Percentiles rank a stretch among this genome's conserved stretches.
Evolutionary conservation across 805 yeast genomes (phyloP).

Genomic region (Teunomyces kruisii): DNA sequence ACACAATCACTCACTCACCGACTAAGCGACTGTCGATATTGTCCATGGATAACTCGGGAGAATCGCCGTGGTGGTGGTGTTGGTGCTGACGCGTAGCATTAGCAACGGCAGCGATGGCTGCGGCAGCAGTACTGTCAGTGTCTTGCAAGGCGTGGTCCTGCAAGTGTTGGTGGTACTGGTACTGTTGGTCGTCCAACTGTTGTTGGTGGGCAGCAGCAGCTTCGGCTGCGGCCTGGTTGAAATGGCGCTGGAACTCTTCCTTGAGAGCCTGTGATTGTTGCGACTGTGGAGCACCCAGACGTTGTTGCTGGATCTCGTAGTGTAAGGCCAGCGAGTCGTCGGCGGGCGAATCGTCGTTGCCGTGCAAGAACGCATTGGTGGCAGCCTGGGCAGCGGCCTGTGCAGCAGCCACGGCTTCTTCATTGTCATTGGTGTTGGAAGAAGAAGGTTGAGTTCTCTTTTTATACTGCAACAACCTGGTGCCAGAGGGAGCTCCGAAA

Average conservation of each 20-base stretch:
- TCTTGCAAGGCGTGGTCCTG: slow-evolving; percentile 27
- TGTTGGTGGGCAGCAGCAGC: slow-evolving; percentile 17
- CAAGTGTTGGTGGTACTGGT: slow-evolving; percentile 27
- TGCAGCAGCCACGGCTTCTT: slow-evolving; percentile 12
- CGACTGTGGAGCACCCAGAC: slow-evolving; percentile 10
- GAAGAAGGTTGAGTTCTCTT: slow-evolving; percentile 16
- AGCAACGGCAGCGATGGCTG: slow-evolving; percentile 43
- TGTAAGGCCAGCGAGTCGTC: slow-evolving; percentile 21
- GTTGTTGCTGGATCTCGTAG: slow-evolving; percentile 19
- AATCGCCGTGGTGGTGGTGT: slow-evolving; percentile 23
- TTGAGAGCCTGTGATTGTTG: slow-evolving; percentile 1
- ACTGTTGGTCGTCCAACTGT: slow-evolving; percentile 25
- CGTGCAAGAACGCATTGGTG: slow-evolving; percentile 20
- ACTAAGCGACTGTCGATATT: slow-evolving; percentile 46
- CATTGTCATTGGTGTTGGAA: background rate
- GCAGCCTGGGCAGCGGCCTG: slow-evolving; percentile 13
- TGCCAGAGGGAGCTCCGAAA: slow-evolving; percentile 18
- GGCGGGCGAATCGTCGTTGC: slow-evolving; percentile 7
- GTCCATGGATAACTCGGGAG: slow-evolving; percentile 39
- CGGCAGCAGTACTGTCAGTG: slow-evolving; percentile 27
- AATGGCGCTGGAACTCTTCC: slow-evolving; percentile 15
- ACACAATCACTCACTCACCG: slow-evolving; percentile 29
- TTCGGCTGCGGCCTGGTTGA: slow-evolving; percentile 13
- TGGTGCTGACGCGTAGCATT: slow-evolving; percentile 28
- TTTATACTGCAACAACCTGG: slow-evolving; percentile 20